These are phyloP conservation scores for Fusarium sp. DNA, from an alignment of 2,329 filamentous ascomycete species.

Conservation along the genomic window DNA sequence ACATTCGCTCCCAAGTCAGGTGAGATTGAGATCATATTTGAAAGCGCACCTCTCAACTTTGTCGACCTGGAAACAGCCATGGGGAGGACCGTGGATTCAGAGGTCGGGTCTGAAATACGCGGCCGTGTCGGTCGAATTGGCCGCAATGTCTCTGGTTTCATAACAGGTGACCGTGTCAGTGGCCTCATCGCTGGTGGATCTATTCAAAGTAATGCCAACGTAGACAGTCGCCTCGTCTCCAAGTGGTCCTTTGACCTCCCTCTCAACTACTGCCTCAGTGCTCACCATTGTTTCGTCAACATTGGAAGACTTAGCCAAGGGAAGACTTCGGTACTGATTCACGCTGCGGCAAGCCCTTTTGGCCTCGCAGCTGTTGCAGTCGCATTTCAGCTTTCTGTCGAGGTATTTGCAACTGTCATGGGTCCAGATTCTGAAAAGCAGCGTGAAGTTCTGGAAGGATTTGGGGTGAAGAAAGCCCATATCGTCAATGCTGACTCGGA, in stretches of 20 bases:
- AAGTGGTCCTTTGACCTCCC: constrained; percentile 46
- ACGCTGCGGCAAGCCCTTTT: constrained; percentile 58
- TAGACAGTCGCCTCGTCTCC: constrained; percentile 55
- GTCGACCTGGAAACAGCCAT: constrained; percentile 54
- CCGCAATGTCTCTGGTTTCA: constrained; percentile 48
- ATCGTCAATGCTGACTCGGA: constrained; percentile 56
- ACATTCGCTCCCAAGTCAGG: constrained; percentile 43
- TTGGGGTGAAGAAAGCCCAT: constrained; percentile 52
- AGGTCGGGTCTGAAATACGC: constrained; percentile 57
- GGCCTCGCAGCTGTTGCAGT: constrained; percentile 61
- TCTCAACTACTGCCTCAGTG: constrained; percentile 57
- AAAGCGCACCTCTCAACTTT: constrained; percentile 52
- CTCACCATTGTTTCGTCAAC: constrained; percentile 57
- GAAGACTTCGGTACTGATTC: constrained; percentile 57
- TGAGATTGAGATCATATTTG: constrained; percentile 58
- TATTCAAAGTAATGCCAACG: constrained; percentile 52
- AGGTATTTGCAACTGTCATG: constrained; percentile 59
- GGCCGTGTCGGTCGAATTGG: constrained; percentile 56
- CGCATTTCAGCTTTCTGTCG: constrained; percentile 53
- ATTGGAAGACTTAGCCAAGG: constrained; percentile 47
- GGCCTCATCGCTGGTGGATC: constrained; percentile 54
- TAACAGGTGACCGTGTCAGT: constrained; percentile 57
- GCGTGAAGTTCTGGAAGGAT: constrained; percentile 51
- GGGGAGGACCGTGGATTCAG: constrained; percentile 50
- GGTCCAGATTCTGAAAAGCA: constrained; percentile 52